phyloP scores from a whole-genome alignment of 2,329 filamentous ascomycete species.

The Xylariaceae sp. region DNA sequence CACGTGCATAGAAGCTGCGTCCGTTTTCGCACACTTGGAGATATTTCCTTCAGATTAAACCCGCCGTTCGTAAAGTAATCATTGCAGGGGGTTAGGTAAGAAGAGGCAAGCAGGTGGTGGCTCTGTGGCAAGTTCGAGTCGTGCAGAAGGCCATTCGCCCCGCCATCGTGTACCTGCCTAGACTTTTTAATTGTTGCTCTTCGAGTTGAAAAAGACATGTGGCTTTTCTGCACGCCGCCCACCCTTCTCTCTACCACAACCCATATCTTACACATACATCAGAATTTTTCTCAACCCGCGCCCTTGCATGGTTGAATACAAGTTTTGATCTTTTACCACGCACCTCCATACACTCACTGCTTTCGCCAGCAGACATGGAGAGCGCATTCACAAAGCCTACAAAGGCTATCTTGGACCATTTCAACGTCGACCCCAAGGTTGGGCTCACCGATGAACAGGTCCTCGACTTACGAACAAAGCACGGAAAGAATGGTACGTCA shows the following conservation, averaged over 20 bases:
- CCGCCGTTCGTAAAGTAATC: too few species aligned
- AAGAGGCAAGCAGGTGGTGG: too few species aligned
- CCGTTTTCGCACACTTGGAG: too few species aligned
- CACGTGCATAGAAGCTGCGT: too few species aligned
- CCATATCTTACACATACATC: constrained; percentile 11
- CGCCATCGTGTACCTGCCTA: constrained; percentile 13
- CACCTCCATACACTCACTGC: constrained; percentile 11
- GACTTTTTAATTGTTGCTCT: constrained; percentile 6
- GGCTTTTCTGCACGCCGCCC: constrained; percentile 26
- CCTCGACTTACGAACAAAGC: constrained; percentile 48
- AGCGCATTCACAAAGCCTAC: constrained; percentile 57
- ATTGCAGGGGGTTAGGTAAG: too few species aligned
- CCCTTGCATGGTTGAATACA: constrained; percentile 11
- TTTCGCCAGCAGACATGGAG: constrained; percentile 47
- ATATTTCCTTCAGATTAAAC: too few species aligned
- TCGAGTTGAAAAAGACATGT: constrained; percentile 29
- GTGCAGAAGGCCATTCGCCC: too few species aligned
- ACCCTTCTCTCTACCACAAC: constrained; percentile 8
- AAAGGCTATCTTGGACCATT: constrained; percentile 55
- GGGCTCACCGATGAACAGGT: constrained; percentile 61
- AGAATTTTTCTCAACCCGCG: constrained; percentile 8
- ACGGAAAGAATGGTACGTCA: constrained; percentile 63
- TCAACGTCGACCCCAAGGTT: constrained; percentile 50
- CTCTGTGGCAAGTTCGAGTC: too few species aligned
- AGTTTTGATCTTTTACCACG: constrained; percentile 10